Evolutionary conservation across 768 basidiomycete species (phyloP).

Genomic region (Boletus vermiculosoides): DNA sequence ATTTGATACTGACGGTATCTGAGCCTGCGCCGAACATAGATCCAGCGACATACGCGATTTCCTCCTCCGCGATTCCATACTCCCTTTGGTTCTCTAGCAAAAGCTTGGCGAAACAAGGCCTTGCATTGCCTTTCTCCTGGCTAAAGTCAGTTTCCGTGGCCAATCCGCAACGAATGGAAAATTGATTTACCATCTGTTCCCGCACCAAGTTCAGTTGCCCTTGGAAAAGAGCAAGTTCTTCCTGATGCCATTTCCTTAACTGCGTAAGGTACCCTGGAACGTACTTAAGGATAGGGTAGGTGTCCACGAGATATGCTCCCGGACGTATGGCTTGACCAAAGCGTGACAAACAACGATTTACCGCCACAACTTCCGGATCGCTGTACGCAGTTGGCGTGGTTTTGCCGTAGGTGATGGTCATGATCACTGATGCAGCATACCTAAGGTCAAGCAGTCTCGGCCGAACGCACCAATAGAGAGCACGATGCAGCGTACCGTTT

Average conservation of each 20-base stretch:
- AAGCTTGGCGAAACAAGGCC: slow-evolving; percentile 5
- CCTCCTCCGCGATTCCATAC: neutral
- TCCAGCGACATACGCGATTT: slow-evolving; percentile 7
- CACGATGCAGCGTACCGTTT: slow-evolving; percentile 22
- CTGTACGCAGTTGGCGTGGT: slow-evolving; percentile 37
- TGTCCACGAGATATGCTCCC: slow-evolving; percentile 1
- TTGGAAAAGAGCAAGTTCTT: slow-evolving; percentile 9
- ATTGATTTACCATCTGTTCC: neutral
- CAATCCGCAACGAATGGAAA: neutral
- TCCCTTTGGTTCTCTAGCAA: neutral
- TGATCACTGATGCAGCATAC: slow-evolving; percentile 39
- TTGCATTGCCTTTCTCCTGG: slow-evolving; percentile 1
- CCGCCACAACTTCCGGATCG: slow-evolving; percentile 34
- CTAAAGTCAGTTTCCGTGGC: neutral
- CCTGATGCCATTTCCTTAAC: slow-evolving; percentile 5
- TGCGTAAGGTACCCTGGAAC: slow-evolving; percentile 8
- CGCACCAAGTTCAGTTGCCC: slow-evolving; percentile 5
- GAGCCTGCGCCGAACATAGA: slow-evolving; percentile 12
- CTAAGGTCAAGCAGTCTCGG: slow-evolving; percentile 15
- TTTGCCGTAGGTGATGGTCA: slow-evolving; percentile 42
- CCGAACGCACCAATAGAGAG: neutral
- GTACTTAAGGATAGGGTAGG: slow-evolving; percentile 5
- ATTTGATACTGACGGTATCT: slow-evolving; percentile 3
- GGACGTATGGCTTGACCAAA: neutral
- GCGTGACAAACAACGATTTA: slow-evolving; percentile 12